Percentiles rank a stretch among this genome's conserved stretches.
Conservation (phyloP, 2,329 filamentous ascomycete genomes). For the Cercospora nicotianae region DNA sequence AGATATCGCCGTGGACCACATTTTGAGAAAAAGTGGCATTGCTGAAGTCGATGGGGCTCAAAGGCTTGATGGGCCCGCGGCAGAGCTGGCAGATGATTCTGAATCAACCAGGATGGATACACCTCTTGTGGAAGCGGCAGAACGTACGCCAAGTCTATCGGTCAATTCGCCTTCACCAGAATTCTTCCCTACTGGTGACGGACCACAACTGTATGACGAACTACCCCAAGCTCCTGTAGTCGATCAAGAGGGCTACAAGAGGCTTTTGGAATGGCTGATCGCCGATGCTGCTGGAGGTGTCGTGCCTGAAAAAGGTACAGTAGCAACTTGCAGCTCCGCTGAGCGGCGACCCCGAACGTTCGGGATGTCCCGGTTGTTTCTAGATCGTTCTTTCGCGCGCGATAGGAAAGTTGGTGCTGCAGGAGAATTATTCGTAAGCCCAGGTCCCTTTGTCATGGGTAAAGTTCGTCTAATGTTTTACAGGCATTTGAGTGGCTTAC, state of each 20-base stretch:
- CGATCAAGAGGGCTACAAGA: no score
- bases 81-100: no score
- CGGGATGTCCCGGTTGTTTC: background rate
- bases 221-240: no score
- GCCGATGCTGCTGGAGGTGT: background rate
- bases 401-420: background rate
- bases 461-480: no score
- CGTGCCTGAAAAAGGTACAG: background rate
- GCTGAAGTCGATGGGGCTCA: background rate
- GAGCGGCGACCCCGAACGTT: background rate
- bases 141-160: no score
- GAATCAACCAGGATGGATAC: no score
- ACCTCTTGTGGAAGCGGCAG: no score
- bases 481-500: background rate
- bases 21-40: background rate
- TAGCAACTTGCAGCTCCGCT: background rate
- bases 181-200: no score
- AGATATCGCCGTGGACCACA: background rate
- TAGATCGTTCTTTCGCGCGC: background rate
- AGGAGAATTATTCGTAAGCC: background rate
- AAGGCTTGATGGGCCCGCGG: background rate
- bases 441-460: background rate
- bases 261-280: background rate
- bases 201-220: no score
- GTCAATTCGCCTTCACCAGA: no score